Base-by-base conservation (phyloP, 768 basidiomycete species). In the Boletus edulis region DNA sequence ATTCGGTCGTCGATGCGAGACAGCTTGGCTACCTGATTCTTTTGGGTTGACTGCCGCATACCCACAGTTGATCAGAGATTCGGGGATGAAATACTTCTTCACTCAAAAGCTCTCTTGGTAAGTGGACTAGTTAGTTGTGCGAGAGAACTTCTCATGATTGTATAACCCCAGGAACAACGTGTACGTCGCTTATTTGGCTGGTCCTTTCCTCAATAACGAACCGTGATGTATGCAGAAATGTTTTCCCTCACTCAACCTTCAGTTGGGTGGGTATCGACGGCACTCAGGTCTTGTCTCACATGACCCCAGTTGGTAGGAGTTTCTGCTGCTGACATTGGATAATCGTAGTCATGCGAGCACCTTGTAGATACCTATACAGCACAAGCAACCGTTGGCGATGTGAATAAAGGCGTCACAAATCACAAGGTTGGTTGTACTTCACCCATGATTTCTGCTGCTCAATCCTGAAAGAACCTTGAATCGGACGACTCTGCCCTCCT, bases 211-310 rank as follows among this genome's bases (percentile, higher is more conserved):
- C n/a, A 2, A n/a, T 10, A 24, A 44, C 43, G 10, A 32, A 57
- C 31, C 4, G 8, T 1, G 15, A 31, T 35, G 14, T 44, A 4
- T 51, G 5, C 57, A 91, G 90, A 72, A 97, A 98, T 66, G 79
- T 77, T 12, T 98, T 98, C 76, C 97, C 96, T 13, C 93, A 98
- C 67, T 86, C 91, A 3, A 94, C 94, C 0, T 99, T 99, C 75
- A 98, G 96, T 69, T 97, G 92, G 92, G 86, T 91, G 29, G 94
- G 94, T 17, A 87, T 97, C 56, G 97, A 99, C 67, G 94, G 94
- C 13, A 87, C 86, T 0, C 97, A 98, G 68, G 87, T 98, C 13
- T 72, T 98, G 31, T 97, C 92, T 66, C 97, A 99, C 66, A 96
- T 99, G 94, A 98, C 95, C 4, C 96, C 96, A 32, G 87, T 89